Evolutionary conservation across 495 filamentous ascomycete species (phyloP), one percentile per base, ranked within the genome.

Genomic region (Annulohypoxylon maeteangense): DNA sequence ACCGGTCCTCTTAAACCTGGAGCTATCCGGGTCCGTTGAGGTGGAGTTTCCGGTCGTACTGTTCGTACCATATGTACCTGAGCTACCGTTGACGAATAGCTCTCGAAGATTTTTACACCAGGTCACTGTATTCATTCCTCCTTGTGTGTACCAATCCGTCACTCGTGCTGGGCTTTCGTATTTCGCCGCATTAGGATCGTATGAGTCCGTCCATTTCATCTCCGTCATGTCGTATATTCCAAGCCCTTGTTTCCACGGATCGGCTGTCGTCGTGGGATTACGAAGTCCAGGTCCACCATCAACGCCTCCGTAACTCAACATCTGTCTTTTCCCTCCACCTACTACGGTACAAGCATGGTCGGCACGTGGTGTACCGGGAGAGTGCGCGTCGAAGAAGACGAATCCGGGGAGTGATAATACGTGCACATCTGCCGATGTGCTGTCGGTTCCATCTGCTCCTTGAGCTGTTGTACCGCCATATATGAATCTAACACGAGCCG

Each of bases 381-480:
- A 29, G 3, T 76, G 54, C 4, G 76, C 74, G 34, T 73, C 71
- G 22, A 80, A 77, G 77, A 84, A 85, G 34, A 77, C 67, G 47
- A 85, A 86, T n/a, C 81, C 82, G 0, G 83, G 84, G 1, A 86
- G 62, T 44, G 79, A 81, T 11, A 85, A 76, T 14, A 86, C 74
- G 48, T 80, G 78, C 5, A 81, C 73, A 25, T 81, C 78, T 0
- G 71, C 40, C 31, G 78, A 73, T 0, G 59, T 27, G 11, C 31
- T 62, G 4, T 63, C 61, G 27, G 27, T 29, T n/a, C n/a, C 18
- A 56, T 50, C 1, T 65, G 50, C 8, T 50, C 18, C 18, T 40
- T 12, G 36, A 76, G 75, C 14, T 6, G 27, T 29, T 29, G 50
- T 34, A 16, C 80, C 79, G 29, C 80, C 80, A 18, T 74, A 78